A percentile compares a stretch with the other conserved stretches of the same genome.
These are phyloP conservation scores for Rhodotorula taiwanensis DNA, from an alignment of 768 basidiomycete genomes.

Conservation along the genomic window DNA sequence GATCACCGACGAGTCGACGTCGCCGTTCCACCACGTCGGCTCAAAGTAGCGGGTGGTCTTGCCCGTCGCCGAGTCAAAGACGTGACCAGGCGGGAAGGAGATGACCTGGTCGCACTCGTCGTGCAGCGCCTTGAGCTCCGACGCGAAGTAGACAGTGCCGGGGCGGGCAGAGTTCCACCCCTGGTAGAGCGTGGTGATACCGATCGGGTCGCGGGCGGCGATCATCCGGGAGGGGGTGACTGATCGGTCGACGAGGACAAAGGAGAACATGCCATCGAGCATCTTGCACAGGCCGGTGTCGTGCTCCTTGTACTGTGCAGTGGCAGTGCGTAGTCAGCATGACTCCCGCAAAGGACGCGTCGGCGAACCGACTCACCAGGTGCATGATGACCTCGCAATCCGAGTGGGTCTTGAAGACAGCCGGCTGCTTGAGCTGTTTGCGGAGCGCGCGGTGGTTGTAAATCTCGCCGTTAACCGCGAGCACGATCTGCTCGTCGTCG, in stretches of 20 bases:
- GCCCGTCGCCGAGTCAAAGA: conserved; percentile 77
- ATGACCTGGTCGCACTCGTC: conserved; percentile 92
- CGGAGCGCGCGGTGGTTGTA: conserved; percentile 90
- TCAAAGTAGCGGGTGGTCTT: conserved; percentile 76
- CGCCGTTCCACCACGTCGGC: conserved; percentile 84
- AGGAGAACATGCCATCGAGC: conserved; percentile 99
- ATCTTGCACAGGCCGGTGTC: conserved; percentile 66
- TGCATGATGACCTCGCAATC: conserved; percentile 97
- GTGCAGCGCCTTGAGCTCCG: conserved; percentile 84
- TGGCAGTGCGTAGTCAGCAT: conserved; percentile 3
- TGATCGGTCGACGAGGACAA: conserved; percentile 89
- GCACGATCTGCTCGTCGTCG: conserved; percentile 71
- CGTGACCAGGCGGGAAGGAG: conserved; percentile 93
- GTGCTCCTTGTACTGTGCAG: conserved; percentile 68
- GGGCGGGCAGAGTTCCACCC: conserved; percentile 81
- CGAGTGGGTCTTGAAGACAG: conserved; percentile 90
- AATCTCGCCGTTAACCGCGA: conserved; percentile 97
- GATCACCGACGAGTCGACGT: conserved; percentile 57
- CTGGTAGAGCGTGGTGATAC: conserved; percentile 97
- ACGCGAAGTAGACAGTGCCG: conserved; percentile 81
- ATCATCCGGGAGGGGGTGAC: conserved; percentile 82
- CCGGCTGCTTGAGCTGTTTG: conserved; percentile 55
- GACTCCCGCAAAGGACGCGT: too few relatives aligned
- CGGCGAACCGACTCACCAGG: conserved; percentile 53
- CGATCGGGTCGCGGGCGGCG: conserved; percentile 93